phyloP scores from a whole-genome alignment of 805 yeast genomes.

The Debaryomyces prosopidis region DNA sequence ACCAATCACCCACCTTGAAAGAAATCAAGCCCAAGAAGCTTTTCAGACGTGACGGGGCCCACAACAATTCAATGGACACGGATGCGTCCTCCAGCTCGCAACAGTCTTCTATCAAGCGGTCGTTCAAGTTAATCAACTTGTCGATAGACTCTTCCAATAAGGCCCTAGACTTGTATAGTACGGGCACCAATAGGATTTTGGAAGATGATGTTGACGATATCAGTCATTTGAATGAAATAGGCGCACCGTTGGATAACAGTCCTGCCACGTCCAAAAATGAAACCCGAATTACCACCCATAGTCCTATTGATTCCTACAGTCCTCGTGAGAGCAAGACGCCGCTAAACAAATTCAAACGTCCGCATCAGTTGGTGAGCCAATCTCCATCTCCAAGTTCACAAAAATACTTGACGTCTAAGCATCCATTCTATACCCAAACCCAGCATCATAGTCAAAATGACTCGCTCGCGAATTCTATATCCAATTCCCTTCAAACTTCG shows the following conservation, averaged over 20 bases:
- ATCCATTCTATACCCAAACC: neutral
- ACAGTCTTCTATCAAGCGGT: constrained; percentile 36
- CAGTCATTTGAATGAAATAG: constrained; percentile 27
- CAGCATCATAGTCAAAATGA: neutral
- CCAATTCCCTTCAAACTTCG: neutral
- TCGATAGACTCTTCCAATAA: constrained; percentile 31
- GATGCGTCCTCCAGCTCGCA: constrained; percentile 1
- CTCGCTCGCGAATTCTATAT: neutral
- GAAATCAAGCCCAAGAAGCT: constrained; percentile 4
- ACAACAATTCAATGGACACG: neutral
- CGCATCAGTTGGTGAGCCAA: constrained; percentile 44
- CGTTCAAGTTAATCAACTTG: constrained; percentile 41
- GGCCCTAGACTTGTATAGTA: constrained; percentile 9
- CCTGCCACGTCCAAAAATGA: constrained; percentile 2
- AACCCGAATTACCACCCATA: neutral
- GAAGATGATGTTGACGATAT: constrained; percentile 22
- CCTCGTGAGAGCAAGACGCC: constrained; percentile 13
- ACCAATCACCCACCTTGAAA: constrained; percentile 2
- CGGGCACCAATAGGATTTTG: neutral
- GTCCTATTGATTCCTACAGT: constrained; percentile 10
- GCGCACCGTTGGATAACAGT: constrained; percentile 12
- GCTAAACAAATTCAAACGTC: constrained; percentile 41
- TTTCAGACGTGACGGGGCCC: neutral
- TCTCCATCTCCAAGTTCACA: constrained; percentile 40
- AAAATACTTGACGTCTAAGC: constrained; percentile 9